Base-by-base conservation (phyloP, 2,329 filamentous ascomycete genomes). In the Esteya vermicola region DNA sequence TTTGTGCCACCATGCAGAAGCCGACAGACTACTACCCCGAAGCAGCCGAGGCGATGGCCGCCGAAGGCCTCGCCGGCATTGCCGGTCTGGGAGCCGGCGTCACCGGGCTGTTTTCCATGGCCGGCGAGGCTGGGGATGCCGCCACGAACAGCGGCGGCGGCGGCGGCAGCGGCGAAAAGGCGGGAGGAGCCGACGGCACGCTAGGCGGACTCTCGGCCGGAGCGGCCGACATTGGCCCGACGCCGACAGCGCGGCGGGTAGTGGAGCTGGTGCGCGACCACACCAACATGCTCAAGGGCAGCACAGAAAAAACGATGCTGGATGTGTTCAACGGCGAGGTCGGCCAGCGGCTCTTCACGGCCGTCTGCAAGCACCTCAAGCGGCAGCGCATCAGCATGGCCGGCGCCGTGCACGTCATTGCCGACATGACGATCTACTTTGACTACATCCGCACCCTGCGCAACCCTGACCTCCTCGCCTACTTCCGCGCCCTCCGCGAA, bases 251-350 rank as follows among this genome's bases (percentile, higher is more conserved):
- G 5, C 70, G 65, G 47, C 78, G 80, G 39, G 78, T 98, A 37
- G 83, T 94, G 21, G 78, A 85, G 32, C 75, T 96, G 31, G 83
- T 96, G 13, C 80, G 79, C 19, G 81, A 81, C 14, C 91, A 98
- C 57, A 96, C 88, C 2, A 77, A 73, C 54, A 95, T 98, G 85
- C 70, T 98, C 12, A 75, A 84, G 4, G 91, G 91, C 45, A 93
- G 85, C 55, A 96, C 89, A 2, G 91, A 98, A 57, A 98, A 98
- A 66, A 89, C 85, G 46, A 93, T 94, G 70, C 78, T 98, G 21
- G 91, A 98, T 54, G 91, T 98, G 13, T 98, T 98, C 68, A 95
- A 94, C 58, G 85, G 91, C 60, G 91, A 98, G 63, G 89, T 98
- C 21, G 91, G 91, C 1, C 72, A 95, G 47, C 81, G 91, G 21